Percentiles rank a stretch among this genome's conserved stretches.
Evolutionary conservation across 2,329 filamentous ascomycete species (phyloP).

Genomic region (Penicillium griseofulvum): DNA sequence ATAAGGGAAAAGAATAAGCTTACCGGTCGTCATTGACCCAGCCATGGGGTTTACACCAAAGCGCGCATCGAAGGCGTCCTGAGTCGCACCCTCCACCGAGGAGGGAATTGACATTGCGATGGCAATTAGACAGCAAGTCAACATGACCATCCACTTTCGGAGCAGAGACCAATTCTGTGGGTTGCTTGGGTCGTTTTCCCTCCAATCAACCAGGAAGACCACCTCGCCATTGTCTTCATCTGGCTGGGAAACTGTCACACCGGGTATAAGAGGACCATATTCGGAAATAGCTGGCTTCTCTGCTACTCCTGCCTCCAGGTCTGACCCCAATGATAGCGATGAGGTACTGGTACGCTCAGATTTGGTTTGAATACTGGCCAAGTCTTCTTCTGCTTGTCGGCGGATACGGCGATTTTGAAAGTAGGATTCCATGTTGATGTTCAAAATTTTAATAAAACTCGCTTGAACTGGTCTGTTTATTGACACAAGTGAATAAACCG

Average conservation of each 20-base stretch:
- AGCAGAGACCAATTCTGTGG: conserved; percentile 8
- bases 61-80: conserved; percentile 8
- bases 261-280: background rate
- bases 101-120: conserved; percentile 13
- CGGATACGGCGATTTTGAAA: no score
- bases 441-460: no score
- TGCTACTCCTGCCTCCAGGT: no score
- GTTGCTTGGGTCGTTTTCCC: conserved; percentile 13
- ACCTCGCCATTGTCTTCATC: background rate
- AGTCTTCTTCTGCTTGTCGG: no score
- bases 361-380: no score
- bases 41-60: conserved; percentile 13
- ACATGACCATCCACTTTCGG: conserved; percentile 12
- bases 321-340: no score
- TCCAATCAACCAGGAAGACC: conserved; percentile 2
- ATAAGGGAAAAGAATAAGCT: background rate
- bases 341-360: no score
- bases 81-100: conserved; percentile 11
- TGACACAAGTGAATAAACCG: no score
- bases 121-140: conserved; percentile 10
- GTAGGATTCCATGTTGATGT: no score
- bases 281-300: no score
- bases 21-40: conserved; percentile 14
- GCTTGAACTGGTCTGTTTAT: no score
- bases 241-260: background rate